Percentiles rank a stretch among this genome's conserved stretches.
phyloP scores from a whole-genome alignment of 148 eudicot genomes.

The Agrostemma githago region DNA sequence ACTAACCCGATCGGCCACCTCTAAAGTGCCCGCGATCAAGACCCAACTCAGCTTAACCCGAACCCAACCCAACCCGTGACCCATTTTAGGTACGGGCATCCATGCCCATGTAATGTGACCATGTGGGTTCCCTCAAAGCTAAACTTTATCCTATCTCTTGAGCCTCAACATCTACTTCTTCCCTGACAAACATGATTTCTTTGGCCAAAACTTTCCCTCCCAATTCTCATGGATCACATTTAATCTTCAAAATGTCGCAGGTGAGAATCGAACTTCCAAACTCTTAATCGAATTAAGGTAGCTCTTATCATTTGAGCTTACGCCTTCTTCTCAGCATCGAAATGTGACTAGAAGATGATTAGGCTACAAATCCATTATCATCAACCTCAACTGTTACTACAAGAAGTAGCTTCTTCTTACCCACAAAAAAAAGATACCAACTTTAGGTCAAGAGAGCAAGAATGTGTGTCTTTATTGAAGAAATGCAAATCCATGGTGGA shows the following conservation, averaged over 20 bases:
- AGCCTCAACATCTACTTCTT: conserved; percentile 7
- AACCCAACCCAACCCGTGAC: too few species aligned
- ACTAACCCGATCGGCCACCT: too few species aligned
- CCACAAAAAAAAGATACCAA: conserved; percentile 24
- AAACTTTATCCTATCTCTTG: conserved; percentile 27
- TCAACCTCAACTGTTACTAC: conserved; percentile 26
- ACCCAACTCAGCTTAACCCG: too few species aligned
- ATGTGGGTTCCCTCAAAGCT: neutral
- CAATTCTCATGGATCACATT: conserved; percentile 29
- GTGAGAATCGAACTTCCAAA: too few species aligned
- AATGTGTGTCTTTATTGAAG: conserved; percentile 46
- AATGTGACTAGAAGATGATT: conserved; percentile 33
- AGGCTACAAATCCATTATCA: conserved; percentile 35
- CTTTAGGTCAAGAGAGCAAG: conserved; percentile 33
- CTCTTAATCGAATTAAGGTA: too few species aligned
- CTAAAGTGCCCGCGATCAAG: too few species aligned
- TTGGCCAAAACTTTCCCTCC: conserved; percentile 26
- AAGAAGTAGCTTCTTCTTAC: conserved; percentile 20
- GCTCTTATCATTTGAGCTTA: too few species aligned
- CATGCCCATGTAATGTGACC: too few species aligned
- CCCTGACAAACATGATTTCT: conserved; percentile 12
- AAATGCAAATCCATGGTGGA: conserved; percentile 45
- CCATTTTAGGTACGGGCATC: too few species aligned
- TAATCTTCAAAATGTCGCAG: too few species aligned
- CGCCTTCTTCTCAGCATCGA: neutral